phyloP scores from a whole-genome alignment of 352 stramenopile species.

The Phytopythium oedochilum region DNA sequence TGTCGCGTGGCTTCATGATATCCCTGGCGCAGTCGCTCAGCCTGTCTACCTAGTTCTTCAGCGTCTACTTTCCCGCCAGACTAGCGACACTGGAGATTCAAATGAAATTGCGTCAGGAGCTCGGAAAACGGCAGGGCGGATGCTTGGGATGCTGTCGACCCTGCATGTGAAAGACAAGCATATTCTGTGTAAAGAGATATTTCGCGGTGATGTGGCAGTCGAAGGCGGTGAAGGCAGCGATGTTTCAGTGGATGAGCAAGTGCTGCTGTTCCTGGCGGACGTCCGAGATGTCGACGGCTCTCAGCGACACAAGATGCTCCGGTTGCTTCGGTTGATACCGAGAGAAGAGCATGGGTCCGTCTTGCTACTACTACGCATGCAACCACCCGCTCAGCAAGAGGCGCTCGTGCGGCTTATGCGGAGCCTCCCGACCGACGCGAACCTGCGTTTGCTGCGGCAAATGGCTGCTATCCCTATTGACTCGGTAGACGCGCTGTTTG shows the following conservation, averaged over 20 bases:
- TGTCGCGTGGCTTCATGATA: conserved; percentile 36
- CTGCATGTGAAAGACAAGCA: neutral
- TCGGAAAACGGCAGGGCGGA: conserved; percentile 10
- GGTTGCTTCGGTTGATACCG: conserved; percentile 35
- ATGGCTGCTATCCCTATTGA: conserved; percentile 30
- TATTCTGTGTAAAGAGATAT: neutral
- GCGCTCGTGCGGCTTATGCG: conserved; percentile 57
- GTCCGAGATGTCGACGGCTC: conserved; percentile 25
- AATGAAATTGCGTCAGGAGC: neutral
- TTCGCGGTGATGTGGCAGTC: neutral
- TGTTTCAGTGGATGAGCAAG: conserved; percentile 25
- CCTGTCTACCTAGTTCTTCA: conserved; percentile 39
- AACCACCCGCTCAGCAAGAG: conserved; percentile 51
- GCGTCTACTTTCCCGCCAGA: conserved; percentile 3
- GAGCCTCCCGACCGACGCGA: conserved; percentile 36
- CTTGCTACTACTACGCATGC: conserved; percentile 46
- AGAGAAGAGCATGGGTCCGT: conserved; percentile 24
- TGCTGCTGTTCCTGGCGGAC: conserved; percentile 38
- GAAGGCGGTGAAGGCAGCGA: neutral
- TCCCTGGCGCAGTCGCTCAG: conserved; percentile 26
- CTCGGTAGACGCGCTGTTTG: conserved; percentile 57
- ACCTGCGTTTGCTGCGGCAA: conserved; percentile 41
- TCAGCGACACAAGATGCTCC: conserved; percentile 40
- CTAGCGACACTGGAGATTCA: neutral
- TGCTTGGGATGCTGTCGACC: neutral